Percentiles rank a stretch among this genome's conserved stretches.
phyloP scores from a whole-genome alignment of 129 eudicot species.

The Dittrichia graveolens region DNA sequence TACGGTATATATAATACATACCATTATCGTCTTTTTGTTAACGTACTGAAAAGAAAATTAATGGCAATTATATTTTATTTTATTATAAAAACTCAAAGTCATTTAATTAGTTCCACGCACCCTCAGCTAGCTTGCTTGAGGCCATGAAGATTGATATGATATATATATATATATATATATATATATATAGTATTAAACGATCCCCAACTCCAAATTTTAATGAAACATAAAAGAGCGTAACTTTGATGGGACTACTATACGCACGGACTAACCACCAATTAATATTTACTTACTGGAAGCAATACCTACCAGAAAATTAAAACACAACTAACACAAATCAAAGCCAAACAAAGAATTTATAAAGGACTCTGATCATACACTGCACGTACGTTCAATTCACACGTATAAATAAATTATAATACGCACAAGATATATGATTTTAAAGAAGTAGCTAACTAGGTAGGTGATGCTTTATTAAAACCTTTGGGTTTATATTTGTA shows the following conservation, averaged over 20 bases:
- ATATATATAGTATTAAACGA: conserved; percentile 1
- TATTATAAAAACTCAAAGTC: background rate
- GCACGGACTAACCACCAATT: conserved; percentile 9
- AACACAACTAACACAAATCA: background rate
- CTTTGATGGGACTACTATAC: conserved; percentile 17
- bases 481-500: conserved; percentile 1
- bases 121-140: background rate
- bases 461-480: background rate
- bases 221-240: conserved; percentile 15
- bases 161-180: too few relatives aligned
- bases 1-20: too few relatives aligned
- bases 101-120: too few relatives aligned
- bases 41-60: too few relatives aligned
- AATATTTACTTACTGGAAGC: background rate
- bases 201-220: conserved; percentile 26
- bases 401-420: too few relatives aligned
- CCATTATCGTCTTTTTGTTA: too few relatives aligned
- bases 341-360: background rate
- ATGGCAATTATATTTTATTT: too few relatives aligned
- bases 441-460: background rate
- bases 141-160: background rate
- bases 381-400: too few relatives aligned
- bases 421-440: too few relatives aligned
- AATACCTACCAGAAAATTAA: conserved; percentile 23
- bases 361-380: too few relatives aligned